Evolutionary conservation across 208 protist genomes (phyloP), one percentile per base, ranked within the genome.

Genomic region (Leptomonas seymouri): DNA sequence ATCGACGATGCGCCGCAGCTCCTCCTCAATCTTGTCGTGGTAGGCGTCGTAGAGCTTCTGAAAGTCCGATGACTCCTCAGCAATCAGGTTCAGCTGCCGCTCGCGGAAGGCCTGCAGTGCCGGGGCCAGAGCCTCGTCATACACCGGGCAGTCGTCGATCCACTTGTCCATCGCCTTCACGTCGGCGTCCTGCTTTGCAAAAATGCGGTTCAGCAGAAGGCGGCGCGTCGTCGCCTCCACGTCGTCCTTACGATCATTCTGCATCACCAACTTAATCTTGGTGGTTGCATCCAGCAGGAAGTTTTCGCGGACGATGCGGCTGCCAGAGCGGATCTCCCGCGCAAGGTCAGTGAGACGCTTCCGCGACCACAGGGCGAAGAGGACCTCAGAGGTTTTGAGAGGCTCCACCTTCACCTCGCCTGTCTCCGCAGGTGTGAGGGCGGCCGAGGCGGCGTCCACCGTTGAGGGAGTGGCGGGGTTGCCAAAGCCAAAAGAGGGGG

Each of bases 201-300:
- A 96, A 16, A 94, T 49, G n/a, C 80, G 77, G 45, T 82, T 89
- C n/a, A 93, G 68, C 39, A 93, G 50, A 9, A 95, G 68, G 18
- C 67, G 59, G 20, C 70, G 71, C 45, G 77, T 83, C 25, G 85
- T 87, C 12, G 63, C 53, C 3, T 3, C 67, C 20, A 93, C 78
- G 59, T 86, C 59, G 77, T 96, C 91, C 50, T 93, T 85, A 23
- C 80, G 79, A 69, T 96, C 91, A 64, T 96, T 96, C 75, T 96
- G 82, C 85, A 96, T 89, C n/a, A 94, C 80, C 9, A 96, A 58
- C 66, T 94, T 93, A 5, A 96, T 69, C 67, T 4, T 74, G 53
- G 50, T 71, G 4, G 53, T 54, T 16, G 63, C 63, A 41, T 74
- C 72, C 4, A 92, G 71, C 42, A 76, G 62, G 61, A 93, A 94